Percentiles rank a stretch among this genome's conserved stretches.
Conservation (phyloP, 495 filamentous ascomycete genomes). For the Aspergillus conjunctus region DNA sequence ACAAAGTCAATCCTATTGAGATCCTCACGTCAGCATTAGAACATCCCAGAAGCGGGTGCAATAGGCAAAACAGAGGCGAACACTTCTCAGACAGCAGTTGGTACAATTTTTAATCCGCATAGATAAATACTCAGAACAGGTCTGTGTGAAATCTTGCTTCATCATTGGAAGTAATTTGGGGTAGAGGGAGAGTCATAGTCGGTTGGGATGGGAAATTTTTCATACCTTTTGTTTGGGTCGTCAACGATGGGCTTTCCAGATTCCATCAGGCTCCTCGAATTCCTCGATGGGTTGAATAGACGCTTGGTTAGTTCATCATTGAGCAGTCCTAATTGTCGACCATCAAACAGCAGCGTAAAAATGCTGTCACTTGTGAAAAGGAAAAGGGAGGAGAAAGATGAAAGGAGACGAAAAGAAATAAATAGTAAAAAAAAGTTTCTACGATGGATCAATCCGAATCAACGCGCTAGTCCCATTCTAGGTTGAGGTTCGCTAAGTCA, state of each 20-base stretch:
- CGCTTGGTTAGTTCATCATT: neutral
- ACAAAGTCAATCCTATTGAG: neutral
- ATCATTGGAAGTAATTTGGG: slow-evolving; percentile 42
- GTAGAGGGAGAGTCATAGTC: neutral
- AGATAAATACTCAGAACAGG: slow-evolving; percentile 53
- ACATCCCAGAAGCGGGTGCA: neutral
- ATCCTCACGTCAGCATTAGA: neutral
- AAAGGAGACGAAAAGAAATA: slow-evolving; percentile 15
- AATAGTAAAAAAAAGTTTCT: slow-evolving; percentile 14
- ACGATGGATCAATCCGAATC: neutral
- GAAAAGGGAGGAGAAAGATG: neutral
- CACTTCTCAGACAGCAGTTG: slow-evolving; percentile 55
- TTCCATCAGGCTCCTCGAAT: neutral
- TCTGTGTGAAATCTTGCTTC: slow-evolving; percentile 59
- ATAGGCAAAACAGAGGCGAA: slow-evolving; percentile 4
- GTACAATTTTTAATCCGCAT: slow-evolving; percentile 51
- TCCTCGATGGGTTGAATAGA: neutral
- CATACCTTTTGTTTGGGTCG: slow-evolving; percentile 8
- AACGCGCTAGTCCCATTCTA: neutral
- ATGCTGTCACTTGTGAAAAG: neutral
- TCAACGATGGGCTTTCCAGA: neutral
- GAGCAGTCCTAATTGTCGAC: neutral
- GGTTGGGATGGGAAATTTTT: neutral
- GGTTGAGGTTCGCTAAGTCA: slow-evolving; percentile 24
- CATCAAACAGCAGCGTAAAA: neutral